These are phyloP conservation scores for Raphanus sativus DNA, from an alignment of 345 rosid species.

Conservation along the genomic window DNA sequence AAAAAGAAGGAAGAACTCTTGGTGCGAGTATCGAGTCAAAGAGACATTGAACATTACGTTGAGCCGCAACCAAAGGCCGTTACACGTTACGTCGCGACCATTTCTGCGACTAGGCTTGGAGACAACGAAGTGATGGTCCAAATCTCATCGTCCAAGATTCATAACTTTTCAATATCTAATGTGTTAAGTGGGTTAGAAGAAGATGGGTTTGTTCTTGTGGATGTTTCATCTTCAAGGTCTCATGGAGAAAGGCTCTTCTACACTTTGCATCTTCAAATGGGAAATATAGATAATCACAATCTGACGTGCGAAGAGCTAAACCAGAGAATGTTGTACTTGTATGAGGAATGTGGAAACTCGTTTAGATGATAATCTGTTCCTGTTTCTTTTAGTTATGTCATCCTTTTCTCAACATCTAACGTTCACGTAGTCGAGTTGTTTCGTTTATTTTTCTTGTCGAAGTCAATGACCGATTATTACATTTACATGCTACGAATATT, in stretches of 20 bases:
- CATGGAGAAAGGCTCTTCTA: constrained; percentile 52
- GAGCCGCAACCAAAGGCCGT: neutral
- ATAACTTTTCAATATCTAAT: constrained; percentile 41
- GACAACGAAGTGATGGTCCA: constrained; percentile 53
- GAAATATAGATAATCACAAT: constrained; percentile 26
- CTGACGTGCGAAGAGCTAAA: constrained; percentile 36
- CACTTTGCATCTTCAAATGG: constrained; percentile 58
- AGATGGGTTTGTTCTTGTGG: constrained; percentile 46
- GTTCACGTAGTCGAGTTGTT: constrained; percentile 26
- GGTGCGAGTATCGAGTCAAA: neutral
- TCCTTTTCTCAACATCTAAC: constrained; percentile 12
- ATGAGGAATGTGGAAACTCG: constrained; percentile 29
- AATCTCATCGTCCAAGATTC: constrained; percentile 36
- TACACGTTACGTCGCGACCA: constrained; percentile 7
- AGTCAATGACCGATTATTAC: constrained; percentile 12
- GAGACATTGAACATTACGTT: neutral
- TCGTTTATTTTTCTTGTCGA: constrained; percentile 9
- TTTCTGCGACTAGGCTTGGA: constrained; percentile 46
- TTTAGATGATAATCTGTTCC: neutral
- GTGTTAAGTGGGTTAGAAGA: constrained; percentile 49
- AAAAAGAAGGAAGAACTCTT: neutral
- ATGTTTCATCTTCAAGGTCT: constrained; percentile 60
- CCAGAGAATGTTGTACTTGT: constrained; percentile 40
- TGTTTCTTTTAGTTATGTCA: constrained; percentile 1
- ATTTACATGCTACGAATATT: constrained; percentile 17